phyloP scores from a whole-genome alignment of 345 rosid species.

The Isatis tinctoria region DNA sequence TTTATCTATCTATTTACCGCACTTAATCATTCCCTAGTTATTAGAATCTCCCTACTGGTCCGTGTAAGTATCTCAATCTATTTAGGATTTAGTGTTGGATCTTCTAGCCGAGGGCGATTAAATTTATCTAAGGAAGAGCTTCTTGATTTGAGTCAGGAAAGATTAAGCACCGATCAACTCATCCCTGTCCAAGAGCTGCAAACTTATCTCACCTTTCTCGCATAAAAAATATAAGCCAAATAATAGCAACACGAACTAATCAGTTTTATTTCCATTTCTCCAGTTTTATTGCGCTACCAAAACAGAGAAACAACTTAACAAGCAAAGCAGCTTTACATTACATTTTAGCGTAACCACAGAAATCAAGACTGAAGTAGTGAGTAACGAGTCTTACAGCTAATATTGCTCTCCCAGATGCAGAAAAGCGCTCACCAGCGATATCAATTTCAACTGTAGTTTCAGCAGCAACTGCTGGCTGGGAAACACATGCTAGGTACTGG shows the following conservation, averaged over 20 bases:
- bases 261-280: neutral
- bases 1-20: neutral
- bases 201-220: neutral
- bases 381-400: conserved; percentile 61
- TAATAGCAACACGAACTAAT: neutral
- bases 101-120: neutral
- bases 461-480: conserved; percentile 95
- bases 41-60: neutral
- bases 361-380: neutral
- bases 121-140: neutral
- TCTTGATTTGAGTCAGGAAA: neutral
- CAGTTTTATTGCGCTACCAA: neutral
- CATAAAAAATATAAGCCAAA: neutral
- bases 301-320: conserved; percentile 3
- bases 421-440: conserved; percentile 83
- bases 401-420: conserved; percentile 86
- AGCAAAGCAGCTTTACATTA: conserved; percentile 1
- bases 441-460: conserved; percentile 96
- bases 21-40: neutral
- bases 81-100: neutral
- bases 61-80: too few relatives aligned
- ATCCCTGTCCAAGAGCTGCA: neutral
- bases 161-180: neutral
- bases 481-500: conserved; percentile 95
- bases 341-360: neutral